Evolutionary conservation across 352 stramenopile genomes (phyloP), one percentile per base, ranked within the genome.

Genomic region (Globisporangium sylvaticum): DNA sequence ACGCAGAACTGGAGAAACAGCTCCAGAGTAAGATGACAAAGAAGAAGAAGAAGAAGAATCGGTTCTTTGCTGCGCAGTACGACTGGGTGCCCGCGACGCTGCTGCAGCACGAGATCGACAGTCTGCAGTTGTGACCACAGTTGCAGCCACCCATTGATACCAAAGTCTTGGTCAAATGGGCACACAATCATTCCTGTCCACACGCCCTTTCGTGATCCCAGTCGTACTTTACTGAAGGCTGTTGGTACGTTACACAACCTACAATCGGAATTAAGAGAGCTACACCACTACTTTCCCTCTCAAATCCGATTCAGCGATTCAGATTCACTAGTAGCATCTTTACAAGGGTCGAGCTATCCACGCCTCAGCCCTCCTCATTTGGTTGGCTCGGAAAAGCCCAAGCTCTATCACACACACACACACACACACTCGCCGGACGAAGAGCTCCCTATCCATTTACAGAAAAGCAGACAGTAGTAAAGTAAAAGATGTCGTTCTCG

Each of bases 21-120:
- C 72, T 63, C 71, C n/a, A 67, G 62, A 2, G 67, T 39, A 69
- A 69, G 10, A 42, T 8, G 1, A 48, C 22, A 9, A 70, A 57
- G 6, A 46, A 25, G 8, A 70, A 42, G 34, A 66, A 32, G 7
- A 79, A 71, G 25, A 58, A 46, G 4, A 65, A 66, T 25, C 63
- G 60, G n/a, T 73, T 73, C 29, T 59, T 89, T 4, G 55, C 73
- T 3, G 73, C 75, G 25, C 75, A 71, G 25, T 90, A 87, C 68
- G 80, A 89, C 66, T 89, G 80, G 80, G 68, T 90, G 9, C 80
- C 80, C 24, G 82, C 75, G 31, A 69, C 70, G 20, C 58, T 89
- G 6, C 67, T 89, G 42, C 74, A 76, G 66, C 69, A 68, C 65
- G 69, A 72, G 37, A 29, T 37, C 25, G 15, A 15, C 6, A 22